phyloP scores from a whole-genome alignment of 2,329 filamentous ascomycete species.

The Penicillium sp. region DNA sequence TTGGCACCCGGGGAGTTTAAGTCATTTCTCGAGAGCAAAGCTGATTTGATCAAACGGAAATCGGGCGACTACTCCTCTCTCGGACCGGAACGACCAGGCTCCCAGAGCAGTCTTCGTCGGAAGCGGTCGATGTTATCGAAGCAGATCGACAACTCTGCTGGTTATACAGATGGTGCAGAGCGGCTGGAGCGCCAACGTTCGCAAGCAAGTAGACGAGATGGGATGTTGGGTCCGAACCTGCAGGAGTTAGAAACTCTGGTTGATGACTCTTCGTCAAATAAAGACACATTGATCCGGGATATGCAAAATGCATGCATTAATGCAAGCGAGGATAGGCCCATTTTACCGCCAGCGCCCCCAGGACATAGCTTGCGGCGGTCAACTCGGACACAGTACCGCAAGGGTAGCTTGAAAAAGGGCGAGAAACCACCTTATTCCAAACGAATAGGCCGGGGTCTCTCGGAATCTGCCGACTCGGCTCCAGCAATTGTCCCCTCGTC shows the following conservation, averaged over 20 bases:
- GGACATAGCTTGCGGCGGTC: conserved; percentile 83
- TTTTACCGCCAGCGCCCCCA: conserved; percentile 71
- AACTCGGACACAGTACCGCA: conserved; percentile 86
- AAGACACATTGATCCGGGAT: conserved; percentile 52
- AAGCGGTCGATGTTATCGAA: conserved; percentile 96
- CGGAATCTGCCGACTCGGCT: conserved; percentile 60
- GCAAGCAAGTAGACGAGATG: conserved; percentile 47
- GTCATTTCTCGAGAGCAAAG: conserved; percentile 88
- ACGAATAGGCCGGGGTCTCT: conserved; percentile 60
- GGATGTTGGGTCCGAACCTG: conserved; percentile 62
- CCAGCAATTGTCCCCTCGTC: conserved; percentile 35
- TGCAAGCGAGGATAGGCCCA: conserved; percentile 73
- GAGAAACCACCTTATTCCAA: conserved; percentile 75
- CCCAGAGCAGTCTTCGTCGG: conserved; percentile 64
- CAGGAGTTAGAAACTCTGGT: conserved; percentile 76
- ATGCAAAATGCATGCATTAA: conserved; percentile 45
- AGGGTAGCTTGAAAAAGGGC: conserved; percentile 78
- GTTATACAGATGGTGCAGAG: conserved; percentile 82
- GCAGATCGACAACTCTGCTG: conserved; percentile 76
- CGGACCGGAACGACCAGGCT: conserved; percentile 55
- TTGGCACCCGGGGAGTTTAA: conserved; percentile 95
- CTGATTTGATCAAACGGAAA: conserved; percentile 82
- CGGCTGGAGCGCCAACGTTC: conserved; percentile 73
- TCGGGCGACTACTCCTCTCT: conserved; percentile 68
- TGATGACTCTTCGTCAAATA: conserved; percentile 69